A percentile compares a stretch with the other conserved stretches of the same genome.
These are phyloP conservation scores for Euphorbia lathyris DNA, from an alignment of 345 rosid genomes.

Conservation along the genomic window DNA sequence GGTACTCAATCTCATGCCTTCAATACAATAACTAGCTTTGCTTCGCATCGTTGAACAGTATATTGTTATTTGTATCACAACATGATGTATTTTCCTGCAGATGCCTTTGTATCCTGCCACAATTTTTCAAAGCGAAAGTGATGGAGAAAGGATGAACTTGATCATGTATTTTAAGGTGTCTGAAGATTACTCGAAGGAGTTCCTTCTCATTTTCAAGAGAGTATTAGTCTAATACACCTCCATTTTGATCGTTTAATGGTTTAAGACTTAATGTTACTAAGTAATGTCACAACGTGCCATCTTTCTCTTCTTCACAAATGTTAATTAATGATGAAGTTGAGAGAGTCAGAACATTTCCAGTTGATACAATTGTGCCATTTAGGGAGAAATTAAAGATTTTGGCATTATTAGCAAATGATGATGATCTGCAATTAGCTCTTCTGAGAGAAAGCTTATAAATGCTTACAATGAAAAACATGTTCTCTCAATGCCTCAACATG, in stretches of 20 bases:
- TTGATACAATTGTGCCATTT: conserved; percentile 64
- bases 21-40: too few relatives aligned
- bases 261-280: conserved; percentile 2
- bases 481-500: too few relatives aligned
- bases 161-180: too few relatives aligned
- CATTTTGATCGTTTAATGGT: neutral
- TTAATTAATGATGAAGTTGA: conserved; percentile 78
- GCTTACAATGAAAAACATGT: too few relatives aligned
- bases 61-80: too few relatives aligned
- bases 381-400: conserved; percentile 88
- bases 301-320: conserved; percentile 36
- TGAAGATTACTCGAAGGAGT: conserved; percentile 53
- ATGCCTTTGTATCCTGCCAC: conserved; percentile 83
- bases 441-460: too few relatives aligned
- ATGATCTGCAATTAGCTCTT: conserved; percentile 75
- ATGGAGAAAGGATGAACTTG: too few relatives aligned
- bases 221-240: conserved; percentile 37
- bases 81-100: conserved; percentile 31
- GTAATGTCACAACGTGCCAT: neutral
- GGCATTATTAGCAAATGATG: conserved; percentile 77
- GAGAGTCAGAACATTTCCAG: conserved; percentile 83
- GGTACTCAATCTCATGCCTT: too few relatives aligned
- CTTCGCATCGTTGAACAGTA: too few relatives aligned
- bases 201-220: conserved; percentile 60
- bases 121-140: too few relatives aligned